phyloP scores from a whole-genome alignment of 176 grass and related monocot genomes.

The Metroxylon sagu region DNA sequence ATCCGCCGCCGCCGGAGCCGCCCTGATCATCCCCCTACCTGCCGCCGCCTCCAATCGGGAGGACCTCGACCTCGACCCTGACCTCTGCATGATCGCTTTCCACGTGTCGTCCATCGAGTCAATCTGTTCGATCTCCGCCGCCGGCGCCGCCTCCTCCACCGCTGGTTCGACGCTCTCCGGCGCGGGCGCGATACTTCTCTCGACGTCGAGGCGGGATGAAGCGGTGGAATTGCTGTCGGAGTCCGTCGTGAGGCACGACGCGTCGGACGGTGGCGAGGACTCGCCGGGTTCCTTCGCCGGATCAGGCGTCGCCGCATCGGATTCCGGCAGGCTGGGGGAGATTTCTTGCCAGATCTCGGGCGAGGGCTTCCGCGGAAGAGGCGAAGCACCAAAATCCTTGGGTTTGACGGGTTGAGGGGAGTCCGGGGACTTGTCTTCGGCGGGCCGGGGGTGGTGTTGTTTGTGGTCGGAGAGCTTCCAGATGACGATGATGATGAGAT shows the following conservation, averaged over 20 bases:
- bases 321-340: neutral
- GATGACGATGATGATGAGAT: slow-evolving; percentile 94
- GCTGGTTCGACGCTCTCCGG: neutral
- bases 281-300: slow-evolving; percentile 24
- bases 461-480: slow-evolving; percentile 91
- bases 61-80: slow-evolving; percentile 5
- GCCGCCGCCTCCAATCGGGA: neutral
- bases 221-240: slow-evolving; percentile 27
- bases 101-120: slow-evolving; percentile 77
- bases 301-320: slow-evolving; percentile 1
- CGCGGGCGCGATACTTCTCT: slow-evolving; percentile 10
- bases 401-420: neutral
- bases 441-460: slow-evolving; percentile 12
- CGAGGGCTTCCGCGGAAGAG: neutral
- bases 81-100: slow-evolving; percentile 72
- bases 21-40: neutral
- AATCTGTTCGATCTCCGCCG: neutral
- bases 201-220: slow-evolving; percentile 1
- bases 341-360: neutral
- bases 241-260: slow-evolving; percentile 61
- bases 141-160: neutral
- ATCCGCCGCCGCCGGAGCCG: neutral
- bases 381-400: neutral
- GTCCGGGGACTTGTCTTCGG: slow-evolving; percentile 28
- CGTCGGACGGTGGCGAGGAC: slow-evolving; percentile 3